Percentiles rank a stretch among this genome's conserved stretches.
These are phyloP conservation scores for Usnea hakonensis DNA, from an alignment of 495 filamentous ascomycete species.

Conservation along the genomic window DNA sequence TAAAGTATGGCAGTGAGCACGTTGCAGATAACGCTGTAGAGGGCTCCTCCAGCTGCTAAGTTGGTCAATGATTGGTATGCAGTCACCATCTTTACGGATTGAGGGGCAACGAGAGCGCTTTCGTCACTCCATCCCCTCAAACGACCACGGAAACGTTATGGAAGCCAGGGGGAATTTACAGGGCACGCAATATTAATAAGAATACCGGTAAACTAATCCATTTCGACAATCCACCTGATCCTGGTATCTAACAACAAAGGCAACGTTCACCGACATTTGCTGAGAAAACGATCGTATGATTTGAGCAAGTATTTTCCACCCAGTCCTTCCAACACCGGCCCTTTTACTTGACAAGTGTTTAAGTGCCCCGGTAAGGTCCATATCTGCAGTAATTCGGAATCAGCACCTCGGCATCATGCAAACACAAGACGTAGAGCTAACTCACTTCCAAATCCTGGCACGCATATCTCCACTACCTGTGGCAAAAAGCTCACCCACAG, in stretches of 20 bases:
- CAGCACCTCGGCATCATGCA: background rate
- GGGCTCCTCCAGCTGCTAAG: too few relatives aligned
- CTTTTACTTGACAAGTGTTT: background rate
- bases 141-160: background rate
- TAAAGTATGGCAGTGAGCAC: too few relatives aligned
- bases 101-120: background rate
- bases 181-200: background rate
- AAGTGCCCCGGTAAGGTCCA: constrained; percentile 9
- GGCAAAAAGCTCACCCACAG: constrained; percentile 69
- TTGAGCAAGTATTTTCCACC: background rate
- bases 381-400: background rate
- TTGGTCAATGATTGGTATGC: background rate
- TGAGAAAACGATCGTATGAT: background rate
- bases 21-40: too few relatives aligned
- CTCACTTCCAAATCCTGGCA: constrained; percentile 81
- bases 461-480: constrained; percentile 88
- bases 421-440: constrained; percentile 10
- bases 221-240: background rate
- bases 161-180: background rate
- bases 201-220: background rate
- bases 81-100: background rate
- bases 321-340: too few relatives aligned
- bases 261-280: constrained; percentile 22
- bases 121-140: background rate
- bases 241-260: constrained; percentile 3